Evolutionary conservation across 2,329 filamentous ascomycete species (phyloP).

Genomic region (Microdochium paspali): DNA sequence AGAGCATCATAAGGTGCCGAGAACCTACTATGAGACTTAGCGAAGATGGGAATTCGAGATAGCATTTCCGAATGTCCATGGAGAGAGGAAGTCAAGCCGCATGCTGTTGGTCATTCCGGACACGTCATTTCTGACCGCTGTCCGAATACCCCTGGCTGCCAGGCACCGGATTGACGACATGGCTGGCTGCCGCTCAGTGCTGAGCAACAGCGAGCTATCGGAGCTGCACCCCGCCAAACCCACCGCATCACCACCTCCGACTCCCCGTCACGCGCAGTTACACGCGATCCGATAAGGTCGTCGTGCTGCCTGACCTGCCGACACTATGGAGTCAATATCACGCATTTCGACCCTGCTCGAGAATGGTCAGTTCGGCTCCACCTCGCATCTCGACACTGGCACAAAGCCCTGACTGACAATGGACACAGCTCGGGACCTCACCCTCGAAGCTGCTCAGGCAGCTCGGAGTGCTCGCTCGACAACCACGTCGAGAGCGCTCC

Average conservation of each 20-base stretch:
- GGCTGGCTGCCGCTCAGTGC: background rate
- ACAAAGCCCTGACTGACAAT: slow-evolving; percentile 6
- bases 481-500: slow-evolving; percentile 47
- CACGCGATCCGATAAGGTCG: background rate
- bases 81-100: too few relatives aligned
- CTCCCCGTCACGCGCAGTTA: slow-evolving; percentile 1
- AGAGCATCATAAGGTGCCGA: too few relatives aligned
- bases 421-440: slow-evolving; percentile 78
- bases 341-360: slow-evolving; percentile 90
- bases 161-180: background rate
- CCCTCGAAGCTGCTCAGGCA: slow-evolving; percentile 89
- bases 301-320: background rate
- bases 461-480: slow-evolving; percentile 58
- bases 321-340: slow-evolving; percentile 85
- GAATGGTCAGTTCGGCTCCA: slow-evolving; percentile 54
- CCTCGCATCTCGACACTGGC: too few relatives aligned
- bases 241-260: background rate
- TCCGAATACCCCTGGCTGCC: background rate
- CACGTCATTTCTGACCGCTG: background rate
- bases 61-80: too few relatives aligned
- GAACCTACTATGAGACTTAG: too few relatives aligned
- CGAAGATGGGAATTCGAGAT: too few relatives aligned
- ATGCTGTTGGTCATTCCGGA: background rate
- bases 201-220: background rate
- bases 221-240: slow-evolving; percentile 3